Percentiles rank a stretch among this genome's conserved stretches.
These are phyloP conservation scores for Raphanus hybrid DNA, from an alignment of 441 rosid species.

Conservation along the genomic window DNA sequence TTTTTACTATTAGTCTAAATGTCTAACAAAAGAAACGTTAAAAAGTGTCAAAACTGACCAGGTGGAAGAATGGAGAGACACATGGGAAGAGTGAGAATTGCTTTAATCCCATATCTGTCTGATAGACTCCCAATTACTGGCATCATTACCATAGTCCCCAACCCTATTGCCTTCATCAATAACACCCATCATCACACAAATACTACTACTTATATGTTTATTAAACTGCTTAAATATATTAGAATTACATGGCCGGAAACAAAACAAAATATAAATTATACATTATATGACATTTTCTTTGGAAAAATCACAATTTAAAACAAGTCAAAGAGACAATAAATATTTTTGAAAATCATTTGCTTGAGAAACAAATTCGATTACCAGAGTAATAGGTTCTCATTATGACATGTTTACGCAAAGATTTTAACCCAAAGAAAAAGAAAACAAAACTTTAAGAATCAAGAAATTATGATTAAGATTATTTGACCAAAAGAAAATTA, in stretches of 20 bases:
- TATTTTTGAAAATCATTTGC: not conserved
- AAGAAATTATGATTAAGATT: not conserved
- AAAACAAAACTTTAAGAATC: not conserved
- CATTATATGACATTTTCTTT: not conserved
- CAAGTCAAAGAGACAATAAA: not conserved
- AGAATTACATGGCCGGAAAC: not conserved
- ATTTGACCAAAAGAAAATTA: not conserved
- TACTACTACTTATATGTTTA: not conserved
- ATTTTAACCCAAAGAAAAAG: not conserved
- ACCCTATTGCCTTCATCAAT: conserved; percentile 53
- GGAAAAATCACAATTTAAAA: not conserved
- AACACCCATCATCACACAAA: not conserved
- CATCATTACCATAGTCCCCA: conserved; percentile 82
- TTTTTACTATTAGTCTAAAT: not conserved
- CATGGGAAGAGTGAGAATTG: conserved; percentile 74
- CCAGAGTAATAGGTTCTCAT: not conserved
- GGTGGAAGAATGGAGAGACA: conserved; percentile 62
- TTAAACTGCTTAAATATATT: not conserved
- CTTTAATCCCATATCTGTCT: conserved; percentile 81
- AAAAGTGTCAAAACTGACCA: conserved; percentile 45
- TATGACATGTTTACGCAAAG: too few species aligned
- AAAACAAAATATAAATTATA: not conserved
- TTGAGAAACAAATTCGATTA: not conserved
- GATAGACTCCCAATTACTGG: conserved; percentile 84
- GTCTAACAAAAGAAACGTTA: conserved; percentile 3